Conservation (phyloP, 352 stramenopile species). For the Phytophthora meadii region DNA sequence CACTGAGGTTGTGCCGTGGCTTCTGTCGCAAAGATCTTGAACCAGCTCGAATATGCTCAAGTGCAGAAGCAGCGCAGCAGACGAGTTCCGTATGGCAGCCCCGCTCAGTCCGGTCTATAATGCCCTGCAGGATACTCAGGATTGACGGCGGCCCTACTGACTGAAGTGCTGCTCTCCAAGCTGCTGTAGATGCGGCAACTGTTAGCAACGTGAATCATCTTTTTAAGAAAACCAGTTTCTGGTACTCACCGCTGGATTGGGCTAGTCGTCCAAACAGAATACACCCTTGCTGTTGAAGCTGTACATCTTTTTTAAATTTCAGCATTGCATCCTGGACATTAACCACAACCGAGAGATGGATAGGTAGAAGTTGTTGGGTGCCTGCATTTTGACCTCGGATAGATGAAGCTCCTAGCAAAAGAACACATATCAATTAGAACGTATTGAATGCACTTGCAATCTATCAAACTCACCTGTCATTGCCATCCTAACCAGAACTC, state of each 20-base stretch:
- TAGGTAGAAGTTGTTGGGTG: slow-evolving; percentile 24
- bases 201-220: slow-evolving; percentile 2
- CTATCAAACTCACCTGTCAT: slow-evolving; percentile 35
- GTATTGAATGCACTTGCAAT: background rate
- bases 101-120: slow-evolving; percentile 14
- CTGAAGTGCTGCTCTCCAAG: slow-evolving; percentile 41
- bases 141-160: slow-evolving; percentile 30
- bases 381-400: background rate
- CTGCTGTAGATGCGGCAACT: slow-evolving; percentile 20
- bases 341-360: slow-evolving; percentile 37
- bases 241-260: slow-evolving; percentile 29
- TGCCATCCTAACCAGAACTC: slow-evolving; percentile 51
- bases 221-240: background rate
- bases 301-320: slow-evolving; percentile 56
- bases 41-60: slow-evolving; percentile 34
- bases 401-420: slow-evolving; percentile 12
- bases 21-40: slow-evolving; percentile 15
- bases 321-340: slow-evolving; percentile 49
- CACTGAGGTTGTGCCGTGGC: slow-evolving; percentile 19
- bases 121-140: slow-evolving; percentile 25
- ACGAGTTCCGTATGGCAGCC: slow-evolving; percentile 34
- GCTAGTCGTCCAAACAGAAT: slow-evolving; percentile 59
- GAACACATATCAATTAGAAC: background rate
- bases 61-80: slow-evolving; percentile 38
- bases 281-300: slow-evolving; percentile 44